These are phyloP conservation scores for Trichothecium roseum DNA, from an alignment of 2,329 filamentous ascomycete genomes.

Conservation along the genomic window DNA sequence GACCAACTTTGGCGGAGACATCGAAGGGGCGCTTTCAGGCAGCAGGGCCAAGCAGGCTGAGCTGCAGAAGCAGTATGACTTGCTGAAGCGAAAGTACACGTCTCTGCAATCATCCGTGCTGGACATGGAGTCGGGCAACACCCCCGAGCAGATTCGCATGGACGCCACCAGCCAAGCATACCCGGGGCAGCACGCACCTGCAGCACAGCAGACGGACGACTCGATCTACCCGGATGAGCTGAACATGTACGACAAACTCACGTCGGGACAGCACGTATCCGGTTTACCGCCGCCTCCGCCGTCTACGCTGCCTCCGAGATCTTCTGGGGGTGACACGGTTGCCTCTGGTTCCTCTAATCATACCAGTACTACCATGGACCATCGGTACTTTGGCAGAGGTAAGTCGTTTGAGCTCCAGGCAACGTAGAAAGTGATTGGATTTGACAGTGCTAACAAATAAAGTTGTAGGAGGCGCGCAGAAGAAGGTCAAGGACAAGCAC, in stretches of 20 bases:
- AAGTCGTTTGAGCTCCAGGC: slow-evolving; percentile 16
- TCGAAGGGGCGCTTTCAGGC: slow-evolving; percentile 29
- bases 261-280: too few relatives aligned
- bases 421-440: slow-evolving; percentile 10
- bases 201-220: slow-evolving; percentile 13
- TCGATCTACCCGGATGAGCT: too few relatives aligned
- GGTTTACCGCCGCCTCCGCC: too few relatives aligned
- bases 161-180: slow-evolving; percentile 17
- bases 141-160: slow-evolving; percentile 10
- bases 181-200: slow-evolving; percentile 15
- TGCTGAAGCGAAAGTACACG: slow-evolving; percentile 40
- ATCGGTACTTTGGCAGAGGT: slow-evolving; percentile 36
- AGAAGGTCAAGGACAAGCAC: slow-evolving; percentile 38
- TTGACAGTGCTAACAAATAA: not conserved
- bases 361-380: slow-evolving; percentile 23
- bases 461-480: slow-evolving; percentile 33
- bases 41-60: slow-evolving; percentile 43
- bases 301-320: too few relatives aligned
- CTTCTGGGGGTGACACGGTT: too few relatives aligned
- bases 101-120: slow-evolving; percentile 38
- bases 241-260: too few relatives aligned
- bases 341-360: too few relatives aligned
- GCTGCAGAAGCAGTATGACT: slow-evolving; percentile 39
- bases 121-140: slow-evolving; percentile 30
- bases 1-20: not conserved